Conservation (phyloP, 495 filamentous ascomycete species). For the Patellaria atrata region DNA sequence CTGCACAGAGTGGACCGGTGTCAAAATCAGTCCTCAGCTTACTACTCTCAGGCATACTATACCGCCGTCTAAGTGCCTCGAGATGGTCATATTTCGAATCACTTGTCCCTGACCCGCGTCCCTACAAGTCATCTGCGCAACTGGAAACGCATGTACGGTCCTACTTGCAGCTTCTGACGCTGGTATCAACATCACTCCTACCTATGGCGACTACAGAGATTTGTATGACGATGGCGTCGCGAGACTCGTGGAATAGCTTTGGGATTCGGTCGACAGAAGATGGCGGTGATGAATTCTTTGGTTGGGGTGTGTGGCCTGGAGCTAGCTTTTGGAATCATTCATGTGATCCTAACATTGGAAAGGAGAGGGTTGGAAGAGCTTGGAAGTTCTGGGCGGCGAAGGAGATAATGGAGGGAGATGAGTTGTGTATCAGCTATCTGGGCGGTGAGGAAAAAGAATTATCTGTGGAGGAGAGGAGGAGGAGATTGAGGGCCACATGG, state of each 20-base stretch:
- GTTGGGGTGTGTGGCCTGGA: constrained; percentile 24
- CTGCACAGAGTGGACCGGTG: constrained; percentile 9
- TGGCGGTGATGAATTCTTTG: constrained; percentile 27
- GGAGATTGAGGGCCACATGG: constrained; percentile 21
- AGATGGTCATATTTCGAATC: constrained; percentile 7
- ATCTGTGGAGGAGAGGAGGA: constrained; percentile 16
- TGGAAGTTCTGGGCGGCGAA: constrained; percentile 22
- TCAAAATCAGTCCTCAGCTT: constrained; percentile 10
- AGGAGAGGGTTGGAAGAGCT: constrained; percentile 20
- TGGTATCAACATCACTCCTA: constrained; percentile 17
- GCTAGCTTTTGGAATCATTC: constrained; percentile 29
- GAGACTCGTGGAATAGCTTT: constrained; percentile 25
- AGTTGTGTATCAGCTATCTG: constrained; percentile 29
- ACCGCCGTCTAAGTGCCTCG: constrained; percentile 5
- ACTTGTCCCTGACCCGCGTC: constrained; percentile 16
- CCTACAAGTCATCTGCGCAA: constrained; percentile 19
- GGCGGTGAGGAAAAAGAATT: constrained; percentile 26
- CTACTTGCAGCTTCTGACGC: constrained; percentile 22
- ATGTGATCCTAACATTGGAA: constrained; percentile 26
- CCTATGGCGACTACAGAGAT: constrained; percentile 14
- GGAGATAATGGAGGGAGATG: constrained; percentile 20
- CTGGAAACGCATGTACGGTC: constrained; percentile 18
- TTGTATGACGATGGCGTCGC: constrained; percentile 13
- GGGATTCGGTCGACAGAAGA: constrained; percentile 24
- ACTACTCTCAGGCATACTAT: constrained; percentile 21